Conservation (phyloP, 192 early-diverging fungal species). For the Coemansia sp. region DNA sequence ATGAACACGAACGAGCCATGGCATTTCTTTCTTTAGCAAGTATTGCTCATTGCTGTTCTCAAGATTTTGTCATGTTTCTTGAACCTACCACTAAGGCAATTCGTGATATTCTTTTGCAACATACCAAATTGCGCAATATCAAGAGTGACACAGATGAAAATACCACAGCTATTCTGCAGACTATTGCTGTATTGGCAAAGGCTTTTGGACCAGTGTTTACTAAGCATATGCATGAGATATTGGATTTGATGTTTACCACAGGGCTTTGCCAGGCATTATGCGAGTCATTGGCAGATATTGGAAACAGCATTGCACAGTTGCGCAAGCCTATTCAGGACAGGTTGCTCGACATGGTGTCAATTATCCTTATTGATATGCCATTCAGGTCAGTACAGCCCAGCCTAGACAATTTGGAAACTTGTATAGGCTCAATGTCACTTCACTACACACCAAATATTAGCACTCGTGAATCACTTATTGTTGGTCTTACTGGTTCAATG, state of each 20-base stretch:
- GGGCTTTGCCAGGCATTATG: slow-evolving; percentile 81
- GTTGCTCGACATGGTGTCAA: slow-evolving; percentile 84
- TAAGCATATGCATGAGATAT: slow-evolving; percentile 79
- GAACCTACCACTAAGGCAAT: slow-evolving; percentile 73
- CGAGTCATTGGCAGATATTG: slow-evolving; percentile 75
- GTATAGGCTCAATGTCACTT: slow-evolving; percentile 20
- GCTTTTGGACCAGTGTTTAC: slow-evolving; percentile 85
- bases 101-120: slow-evolving; percentile 62
- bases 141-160: slow-evolving; percentile 48
- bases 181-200: slow-evolving; percentile 83
- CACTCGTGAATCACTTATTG: not conserved
- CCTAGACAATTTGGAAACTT: slow-evolving; percentile 21
- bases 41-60: slow-evolving; percentile 75
- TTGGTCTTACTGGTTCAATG: not conserved
- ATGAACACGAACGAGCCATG: slow-evolving; percentile 47
- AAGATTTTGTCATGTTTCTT: slow-evolving; percentile 76
- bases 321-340: slow-evolving; percentile 83
- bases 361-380: slow-evolving; percentile 78
- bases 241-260: slow-evolving; percentile 90
- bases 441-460: slow-evolving; percentile 20
- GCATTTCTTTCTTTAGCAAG: slow-evolving; percentile 84
- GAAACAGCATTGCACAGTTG: slow-evolving; percentile 76
- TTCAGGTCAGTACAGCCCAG: slow-evolving; percentile 78
- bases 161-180: slow-evolving; percentile 70
- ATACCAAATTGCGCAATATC: slow-evolving; percentile 44